Evolutionary conservation across 129 eudicot species (phyloP), one percentile per base, ranked within the genome.

Genomic region (Sambucus nigra): DNA sequence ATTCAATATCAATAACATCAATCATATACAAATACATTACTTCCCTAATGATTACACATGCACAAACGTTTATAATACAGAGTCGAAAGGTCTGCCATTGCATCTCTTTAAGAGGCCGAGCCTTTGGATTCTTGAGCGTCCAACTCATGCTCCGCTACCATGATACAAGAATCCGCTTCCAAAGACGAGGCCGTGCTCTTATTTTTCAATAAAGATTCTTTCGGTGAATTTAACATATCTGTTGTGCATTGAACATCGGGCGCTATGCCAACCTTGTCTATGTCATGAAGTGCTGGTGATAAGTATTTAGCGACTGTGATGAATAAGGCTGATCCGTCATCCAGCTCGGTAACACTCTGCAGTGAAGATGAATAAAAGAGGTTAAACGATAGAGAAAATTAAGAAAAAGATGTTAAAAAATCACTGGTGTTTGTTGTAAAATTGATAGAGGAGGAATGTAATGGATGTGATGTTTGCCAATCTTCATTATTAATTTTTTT

Each of bases 91-190:
- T 10, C 42, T n/a, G 18, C 22, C 0, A 17, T 1, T 18, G 1
- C 17, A 35, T 59, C 35, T 22, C 17, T 59, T 25, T 22, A 91
- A 55, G 98, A 91, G 55, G 95, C 86, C 47, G 98, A 76, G 63
- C 82, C 94, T 71, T 73, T 69, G 25, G 86, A 76, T 67, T 77
- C 80, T 67, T 85, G 98, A 59, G 64, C 65, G 53, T 91, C 98
- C 52, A 91, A 69, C 73, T 81, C 86, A 79, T 85, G 95, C 79
- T 91, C 98, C 0, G 98, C 98, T 8, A 91, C 83, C 73, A 91
- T 63, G 35, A 91, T 79, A 67, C 95, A 91, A 49, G 98, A 91
- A 72, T 91, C 98, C 26, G 77, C 79, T 73, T 91, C 98, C 59
- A 89, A 58, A 11, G 86, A 61, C 15, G 94, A 57, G 5, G 57